These are phyloP conservation scores for Penicillium sp. DNA, from an alignment of 2,329 filamentous ascomycete genomes.

Conservation along the genomic window DNA sequence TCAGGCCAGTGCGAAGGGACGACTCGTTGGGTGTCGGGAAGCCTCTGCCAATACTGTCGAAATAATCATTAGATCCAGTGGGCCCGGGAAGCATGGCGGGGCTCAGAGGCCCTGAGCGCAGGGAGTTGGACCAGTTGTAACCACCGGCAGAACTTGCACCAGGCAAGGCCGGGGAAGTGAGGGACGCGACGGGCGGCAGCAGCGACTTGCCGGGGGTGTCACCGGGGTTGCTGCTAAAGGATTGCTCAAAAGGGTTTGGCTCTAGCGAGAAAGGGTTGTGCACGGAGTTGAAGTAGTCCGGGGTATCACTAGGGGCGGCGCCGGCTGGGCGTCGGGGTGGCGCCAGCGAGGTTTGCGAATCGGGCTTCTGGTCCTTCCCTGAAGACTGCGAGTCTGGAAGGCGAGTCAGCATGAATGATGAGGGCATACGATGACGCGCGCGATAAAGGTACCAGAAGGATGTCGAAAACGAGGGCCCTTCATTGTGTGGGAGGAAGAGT, in stretches of 20 bases:
- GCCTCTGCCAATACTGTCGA: constrained; percentile 78
- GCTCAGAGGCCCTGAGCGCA: constrained; percentile 89
- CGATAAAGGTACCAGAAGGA: constrained; percentile 22
- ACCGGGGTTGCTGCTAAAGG: constrained; percentile 68
- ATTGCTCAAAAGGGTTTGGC: constrained; percentile 96
- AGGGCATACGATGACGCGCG: constrained; percentile 12
- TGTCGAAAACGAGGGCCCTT: constrained; percentile 19
- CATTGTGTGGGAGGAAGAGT: constrained; percentile 25
- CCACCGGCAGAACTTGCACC: constrained; percentile 68
- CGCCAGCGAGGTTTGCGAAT: constrained; percentile 65
- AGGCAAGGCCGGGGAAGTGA: constrained; percentile 86
- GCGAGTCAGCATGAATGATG: constrained; percentile 25
- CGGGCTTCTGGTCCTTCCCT: constrained; percentile 38
- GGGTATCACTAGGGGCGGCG: constrained; percentile 57
- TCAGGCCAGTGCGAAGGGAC: constrained; percentile 84
- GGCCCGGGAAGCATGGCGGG: constrained; percentile 95
- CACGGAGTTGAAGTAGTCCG: constrained; percentile 69
- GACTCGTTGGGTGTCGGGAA: constrained; percentile 98
- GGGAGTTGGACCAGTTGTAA: constrained; percentile 80
- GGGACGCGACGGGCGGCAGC: constrained; percentile 82
- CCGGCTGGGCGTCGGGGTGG: constrained; percentile 63
- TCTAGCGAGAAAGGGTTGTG: constrained; percentile 62
- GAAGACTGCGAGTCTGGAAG: constrained; percentile 34
- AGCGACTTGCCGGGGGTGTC: constrained; percentile 83
- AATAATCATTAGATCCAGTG: constrained; percentile 74